Conservation (phyloP, 257 asterid genomes). For the Solanum rostratum region DNA sequence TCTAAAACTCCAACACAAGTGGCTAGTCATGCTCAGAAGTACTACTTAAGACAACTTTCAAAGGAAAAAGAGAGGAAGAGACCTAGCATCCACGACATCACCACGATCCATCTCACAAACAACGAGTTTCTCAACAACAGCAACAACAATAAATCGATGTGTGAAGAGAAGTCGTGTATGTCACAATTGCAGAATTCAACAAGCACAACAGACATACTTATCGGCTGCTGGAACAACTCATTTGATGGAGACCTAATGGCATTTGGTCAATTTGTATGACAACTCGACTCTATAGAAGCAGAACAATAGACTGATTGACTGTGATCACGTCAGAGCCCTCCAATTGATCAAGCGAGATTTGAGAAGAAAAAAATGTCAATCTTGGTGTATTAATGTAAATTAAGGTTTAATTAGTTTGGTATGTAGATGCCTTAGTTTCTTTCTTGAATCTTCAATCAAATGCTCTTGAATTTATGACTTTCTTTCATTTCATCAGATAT, state of each 20-base stretch:
- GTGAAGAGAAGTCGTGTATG: background rate
- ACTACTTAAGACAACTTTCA: conserved; percentile 52
- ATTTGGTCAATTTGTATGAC: conserved; percentile 9
- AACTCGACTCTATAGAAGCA: background rate
- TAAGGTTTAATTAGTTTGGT: background rate
- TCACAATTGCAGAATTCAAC: conserved; percentile 11
- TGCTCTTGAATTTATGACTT: background rate
- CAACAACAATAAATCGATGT: background rate
- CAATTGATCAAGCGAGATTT: background rate
- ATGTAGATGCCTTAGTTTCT: background rate
- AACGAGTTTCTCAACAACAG: conserved; percentile 1
- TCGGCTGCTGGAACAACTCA: conserved; percentile 25
- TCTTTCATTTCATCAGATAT: background rate
- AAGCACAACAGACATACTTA: conserved; percentile 13
- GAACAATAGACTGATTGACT: background rate
- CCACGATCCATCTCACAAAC: conserved; percentile 27
- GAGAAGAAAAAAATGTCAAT: background rate
- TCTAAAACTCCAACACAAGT: conserved; percentile 79
- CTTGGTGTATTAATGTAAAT: background rate
- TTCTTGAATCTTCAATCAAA: background rate
- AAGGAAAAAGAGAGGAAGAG: conserved; percentile 61
- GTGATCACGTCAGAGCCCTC: background rate
- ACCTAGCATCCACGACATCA: conserved; percentile 85
- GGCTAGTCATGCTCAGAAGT: conserved; percentile 92
- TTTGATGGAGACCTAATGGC: conserved; percentile 25